Evolutionary conservation across 129 eudicot genomes (phyloP), one percentile per base, ranked within the genome.

Genomic region (Chrysanthemum makinoi): DNA sequence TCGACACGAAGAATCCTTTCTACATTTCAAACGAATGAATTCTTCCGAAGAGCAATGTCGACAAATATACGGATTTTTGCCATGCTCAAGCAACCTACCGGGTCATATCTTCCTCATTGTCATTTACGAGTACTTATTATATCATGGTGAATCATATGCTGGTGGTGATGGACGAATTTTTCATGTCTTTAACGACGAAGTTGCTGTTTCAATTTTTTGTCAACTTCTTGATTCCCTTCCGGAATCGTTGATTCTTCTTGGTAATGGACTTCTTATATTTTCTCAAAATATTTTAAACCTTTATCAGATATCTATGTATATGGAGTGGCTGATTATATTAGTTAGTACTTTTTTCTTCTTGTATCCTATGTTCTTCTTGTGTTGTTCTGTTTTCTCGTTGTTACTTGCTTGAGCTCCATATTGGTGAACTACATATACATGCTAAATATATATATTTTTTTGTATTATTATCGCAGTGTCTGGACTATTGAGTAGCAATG

Each of bases 401-500:
- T 28, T 28, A 28, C 33, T 28, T 28, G 33, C 33, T 28, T 28
- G 5, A 28, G 33, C 33, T 28, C 5, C 33, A 28, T 28, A 28
- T 28, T 28, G 33, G 33, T 28, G 33, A 28, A 28, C 5, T 3
- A 28, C 5, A 28, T 28, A 28, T 28, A 28, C 33, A 28, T 5
- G 3, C 15, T 51, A 2, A 50, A 2, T 10, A 13, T 14, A 16
- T 13, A 1, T 11, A 51, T 11, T 28, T 28, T 28, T 28, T 28
- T 28, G 33, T 28, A 3, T 28, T 28, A 28, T 28, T 57, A 11
- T n/a, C 19, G 20, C 61, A 17, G 61, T 17, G 9, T n/a, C 96
- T 30, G 96, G 89, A 43, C 68, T 88, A 22, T 35, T 64, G 15
- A 71, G 72, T 69, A 80, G 78, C 48, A 54, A 72, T 10, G 87